Base-by-base conservation (phyloP, 2,329 filamentous ascomycete species). In the Pyrenophora teres region DNA sequence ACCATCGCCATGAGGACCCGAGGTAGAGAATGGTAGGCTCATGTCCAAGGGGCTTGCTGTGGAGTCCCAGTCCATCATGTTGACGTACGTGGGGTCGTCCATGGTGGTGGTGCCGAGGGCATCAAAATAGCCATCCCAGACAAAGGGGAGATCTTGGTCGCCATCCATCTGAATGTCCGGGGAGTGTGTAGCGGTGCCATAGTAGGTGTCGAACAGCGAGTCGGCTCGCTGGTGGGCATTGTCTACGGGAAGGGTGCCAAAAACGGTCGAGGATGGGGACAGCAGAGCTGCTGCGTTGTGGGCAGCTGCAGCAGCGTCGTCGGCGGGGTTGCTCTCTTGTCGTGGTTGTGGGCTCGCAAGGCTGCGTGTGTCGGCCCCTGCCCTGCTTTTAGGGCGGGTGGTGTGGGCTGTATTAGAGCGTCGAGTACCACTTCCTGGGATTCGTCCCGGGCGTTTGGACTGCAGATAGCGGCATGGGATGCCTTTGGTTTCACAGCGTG, bases 401-500 rank as follows among this genome's bases (percentile, higher is more conserved):
- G 23, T 25, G 30, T 48, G 18, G 38, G 46, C 13, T 15, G 37
- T 6, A 2, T 37, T 27, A 12, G 27, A n/a, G 19, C 38, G 46
- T 36, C 38, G 30, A 7, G 33, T 35, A 16, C 47, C 23, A n/a
- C 47, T 44, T 13, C 47, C 47, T 12, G 47, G 47, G 4, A 50
- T 42, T 16, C 50, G 50, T 19, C 50, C 50, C n/a, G 50, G 42
- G 12, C 50, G 43, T 21, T 33, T 38, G 27, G 43, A 47, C 25
- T 41, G 42, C 31, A 52, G 23, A n/a, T 52, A 52, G 38, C 35
- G 37, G 25, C 50, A 52, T 3, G 40, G 18, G 18, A 52, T 43
- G 27, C 42, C 50, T 32, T 46, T 46, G 4, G 27, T 52, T n/a
- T 52, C 50, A 19, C 50, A 52, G 32, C 50, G 43, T 15, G 43